Percentiles rank a stretch among this genome's conserved stretches.
Evolutionary conservation across 192 early-diverging fungal species (phyloP).

Genomic region (Coemansia sp.): DNA sequence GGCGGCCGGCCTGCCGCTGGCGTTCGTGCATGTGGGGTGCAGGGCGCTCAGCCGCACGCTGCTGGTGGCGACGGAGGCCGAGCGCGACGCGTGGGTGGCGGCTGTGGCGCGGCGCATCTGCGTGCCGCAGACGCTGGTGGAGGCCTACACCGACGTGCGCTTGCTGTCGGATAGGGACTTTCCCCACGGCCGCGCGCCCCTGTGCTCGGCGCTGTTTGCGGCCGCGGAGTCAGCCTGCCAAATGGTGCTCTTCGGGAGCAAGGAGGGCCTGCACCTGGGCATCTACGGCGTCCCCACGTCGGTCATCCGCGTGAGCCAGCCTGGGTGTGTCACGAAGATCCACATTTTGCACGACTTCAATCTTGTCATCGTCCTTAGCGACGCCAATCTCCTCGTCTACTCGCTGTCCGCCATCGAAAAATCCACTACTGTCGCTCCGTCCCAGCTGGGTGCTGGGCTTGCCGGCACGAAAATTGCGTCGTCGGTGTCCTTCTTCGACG

Average conservation of each 20-base stretch:
- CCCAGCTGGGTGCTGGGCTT: constrained; percentile 18
- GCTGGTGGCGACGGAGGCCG: constrained; percentile 16
- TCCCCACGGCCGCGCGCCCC: constrained; percentile 27
- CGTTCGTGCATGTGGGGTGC: constrained; percentile 49
- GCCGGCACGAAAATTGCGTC: constrained; percentile 41
- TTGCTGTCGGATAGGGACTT: constrained; percentile 51
- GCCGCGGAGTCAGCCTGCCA: constrained; percentile 39
- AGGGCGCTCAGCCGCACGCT: constrained; percentile 44
- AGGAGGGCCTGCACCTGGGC: constrained; percentile 49
- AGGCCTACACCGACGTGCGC: constrained; percentile 45
- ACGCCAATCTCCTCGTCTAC: constrained; percentile 41
- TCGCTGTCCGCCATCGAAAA: constrained; percentile 40
- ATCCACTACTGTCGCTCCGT: constrained; percentile 2
- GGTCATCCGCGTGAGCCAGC: constrained; percentile 33
- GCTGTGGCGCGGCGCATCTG: constrained; percentile 32
- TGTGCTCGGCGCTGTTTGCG: constrained; percentile 45
- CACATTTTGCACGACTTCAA: constrained; percentile 41
- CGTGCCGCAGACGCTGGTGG: constrained; percentile 49
- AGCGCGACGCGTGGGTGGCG: constrained; percentile 32
- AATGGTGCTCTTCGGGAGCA: constrained; percentile 47
- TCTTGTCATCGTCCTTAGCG: constrained; percentile 41
- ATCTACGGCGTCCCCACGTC: constrained; percentile 52
- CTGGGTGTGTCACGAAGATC: constrained; percentile 27
- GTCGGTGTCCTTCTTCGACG: constrained; percentile 46
- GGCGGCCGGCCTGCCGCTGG: constrained; percentile 12